A percentile compares a stretch with the other conserved stretches of the same genome.
These are phyloP conservation scores for Mangifera indica DNA, from an alignment of 345 rosid species.

Conservation along the genomic window DNA sequence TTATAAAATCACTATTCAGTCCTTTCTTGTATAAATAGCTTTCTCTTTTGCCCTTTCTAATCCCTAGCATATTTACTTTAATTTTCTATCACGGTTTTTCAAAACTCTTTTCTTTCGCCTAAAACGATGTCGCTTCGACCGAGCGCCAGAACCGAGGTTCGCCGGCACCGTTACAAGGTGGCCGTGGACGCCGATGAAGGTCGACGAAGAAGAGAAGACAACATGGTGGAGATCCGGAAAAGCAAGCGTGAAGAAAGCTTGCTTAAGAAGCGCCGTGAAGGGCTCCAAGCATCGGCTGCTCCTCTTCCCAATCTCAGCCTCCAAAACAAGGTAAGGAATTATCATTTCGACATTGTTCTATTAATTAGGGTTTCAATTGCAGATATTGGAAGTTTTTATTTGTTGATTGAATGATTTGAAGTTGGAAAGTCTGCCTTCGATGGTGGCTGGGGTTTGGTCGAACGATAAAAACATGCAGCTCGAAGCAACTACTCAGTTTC, in stretches of 20 bases:
- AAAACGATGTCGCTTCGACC: constrained; percentile 74
- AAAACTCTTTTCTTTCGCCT: neutral
- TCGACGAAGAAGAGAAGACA: constrained; percentile 84
- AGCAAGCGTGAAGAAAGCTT: constrained; percentile 86
- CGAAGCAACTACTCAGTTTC: constrained; percentile 82
- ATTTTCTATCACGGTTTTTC: neutral
- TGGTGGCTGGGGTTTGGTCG: constrained; percentile 70
- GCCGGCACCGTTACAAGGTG: constrained; percentile 77
- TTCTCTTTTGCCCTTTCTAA: neutral
- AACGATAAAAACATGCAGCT: constrained; percentile 54
- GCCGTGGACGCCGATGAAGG: constrained; percentile 92
- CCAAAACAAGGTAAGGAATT: constrained; percentile 51
- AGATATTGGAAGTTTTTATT: neutral
- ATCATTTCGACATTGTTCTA: neutral
- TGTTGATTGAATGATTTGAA: constrained; percentile 22
- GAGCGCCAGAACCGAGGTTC: constrained; percentile 65
- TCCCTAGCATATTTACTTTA: neutral
- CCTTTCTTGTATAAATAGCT: no score
- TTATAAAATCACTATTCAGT: no score
- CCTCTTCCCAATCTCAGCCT: constrained; percentile 39
- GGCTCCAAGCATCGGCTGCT: constrained; percentile 55
- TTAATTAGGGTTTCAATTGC: neutral
- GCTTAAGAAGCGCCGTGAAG: constrained; percentile 91
- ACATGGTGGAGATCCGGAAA: constrained; percentile 97
- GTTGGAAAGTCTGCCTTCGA: constrained; percentile 78